Conservation (phyloP, 805 yeast species). For the Kluyveromyces wickerhamii region DNA sequence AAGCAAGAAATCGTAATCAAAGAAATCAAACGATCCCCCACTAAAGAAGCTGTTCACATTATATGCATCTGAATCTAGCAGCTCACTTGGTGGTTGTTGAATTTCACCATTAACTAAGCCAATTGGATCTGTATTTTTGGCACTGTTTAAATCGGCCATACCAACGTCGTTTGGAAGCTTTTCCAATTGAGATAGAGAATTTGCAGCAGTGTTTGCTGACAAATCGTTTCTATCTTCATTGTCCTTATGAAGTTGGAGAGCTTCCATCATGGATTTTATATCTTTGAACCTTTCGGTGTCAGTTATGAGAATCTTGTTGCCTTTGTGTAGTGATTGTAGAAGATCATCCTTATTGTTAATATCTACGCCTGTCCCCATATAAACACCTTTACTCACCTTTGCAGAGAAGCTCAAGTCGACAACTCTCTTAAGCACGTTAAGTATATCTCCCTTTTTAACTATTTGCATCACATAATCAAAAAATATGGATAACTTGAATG, state of each 20-base stretch:
- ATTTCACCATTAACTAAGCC: conserved; percentile 2
- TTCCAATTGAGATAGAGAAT: conserved; percentile 7
- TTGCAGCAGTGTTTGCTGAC: neutral
- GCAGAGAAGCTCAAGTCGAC: conserved; percentile 9
- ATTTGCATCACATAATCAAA: conserved; percentile 25
- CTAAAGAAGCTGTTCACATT: conserved; percentile 8
- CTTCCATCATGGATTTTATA: conserved; percentile 4
- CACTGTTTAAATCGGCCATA: neutral
- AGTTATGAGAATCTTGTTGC: conserved; percentile 14
- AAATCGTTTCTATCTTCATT: neutral
- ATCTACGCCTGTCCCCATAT: conserved; percentile 22
- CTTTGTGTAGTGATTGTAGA: conserved; percentile 14
- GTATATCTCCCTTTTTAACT: conserved; percentile 23
- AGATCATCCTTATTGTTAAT: conserved; percentile 15
- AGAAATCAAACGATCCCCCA: conserved; percentile 24
- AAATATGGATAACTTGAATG: conserved; percentile 25
- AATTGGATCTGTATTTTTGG: conserved; percentile 5
- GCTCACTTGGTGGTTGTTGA: neutral
- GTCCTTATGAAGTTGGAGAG: neutral
- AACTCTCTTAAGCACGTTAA: conserved; percentile 18
- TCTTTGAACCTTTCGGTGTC: conserved; percentile 9
- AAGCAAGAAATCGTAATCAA: conserved; percentile 25
- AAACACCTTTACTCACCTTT: conserved; percentile 11
- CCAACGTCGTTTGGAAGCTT: conserved; percentile 10
- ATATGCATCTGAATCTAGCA: neutral